Conservation (phyloP, 2,329 filamentous ascomycete genomes). For the Bipolaris zeicola region DNA sequence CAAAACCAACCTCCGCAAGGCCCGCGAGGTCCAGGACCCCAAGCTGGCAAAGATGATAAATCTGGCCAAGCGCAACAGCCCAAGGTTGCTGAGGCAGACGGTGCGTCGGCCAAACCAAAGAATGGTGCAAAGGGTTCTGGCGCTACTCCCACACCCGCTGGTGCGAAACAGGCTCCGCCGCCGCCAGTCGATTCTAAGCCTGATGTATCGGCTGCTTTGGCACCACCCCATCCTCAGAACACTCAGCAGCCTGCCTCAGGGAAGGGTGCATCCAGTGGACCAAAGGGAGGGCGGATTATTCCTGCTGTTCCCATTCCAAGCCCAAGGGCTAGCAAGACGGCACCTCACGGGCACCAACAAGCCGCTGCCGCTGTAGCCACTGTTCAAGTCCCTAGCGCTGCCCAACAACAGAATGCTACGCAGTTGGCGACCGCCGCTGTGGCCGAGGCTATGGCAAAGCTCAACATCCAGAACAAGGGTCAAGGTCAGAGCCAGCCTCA, state of each 20-base stretch:
- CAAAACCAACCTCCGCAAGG: constrained; percentile 49
- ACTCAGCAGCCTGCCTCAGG: constrained; percentile 39
- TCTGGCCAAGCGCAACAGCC: constrained; percentile 31
- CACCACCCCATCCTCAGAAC: constrained; percentile 53
- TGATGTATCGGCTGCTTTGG: constrained; percentile 61
- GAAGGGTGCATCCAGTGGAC: constrained; percentile 50
- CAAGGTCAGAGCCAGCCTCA: constrained; percentile 26
- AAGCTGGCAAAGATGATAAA: constrained; percentile 38
- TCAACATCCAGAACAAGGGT: constrained; percentile 51
- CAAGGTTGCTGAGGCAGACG: constrained; percentile 53
- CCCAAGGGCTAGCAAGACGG: constrained; percentile 40
- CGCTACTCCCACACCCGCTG: constrained; percentile 43
- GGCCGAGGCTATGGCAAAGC: constrained; percentile 79
- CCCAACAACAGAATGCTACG: constrained; percentile 65
- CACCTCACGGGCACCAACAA: constrained; percentile 45
- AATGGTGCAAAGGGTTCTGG: constrained; percentile 50
- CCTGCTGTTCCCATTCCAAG: constrained; percentile 70
- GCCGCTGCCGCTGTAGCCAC: constrained; percentile 28
- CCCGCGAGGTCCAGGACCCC: constrained; percentile 43
- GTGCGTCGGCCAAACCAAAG: constrained; percentile 58
- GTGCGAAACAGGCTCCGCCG: constrained; percentile 60
- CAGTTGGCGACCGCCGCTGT: constrained; percentile 77
- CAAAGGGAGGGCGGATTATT: constrained; percentile 60
- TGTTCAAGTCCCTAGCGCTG: constrained; percentile 33
- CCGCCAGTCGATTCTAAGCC: constrained; percentile 73